Evolutionary conservation across 2,329 filamentous ascomycete species (phyloP), one percentile per base, ranked within the genome.

Genomic region (Cordyceps cateniannulata): DNA sequence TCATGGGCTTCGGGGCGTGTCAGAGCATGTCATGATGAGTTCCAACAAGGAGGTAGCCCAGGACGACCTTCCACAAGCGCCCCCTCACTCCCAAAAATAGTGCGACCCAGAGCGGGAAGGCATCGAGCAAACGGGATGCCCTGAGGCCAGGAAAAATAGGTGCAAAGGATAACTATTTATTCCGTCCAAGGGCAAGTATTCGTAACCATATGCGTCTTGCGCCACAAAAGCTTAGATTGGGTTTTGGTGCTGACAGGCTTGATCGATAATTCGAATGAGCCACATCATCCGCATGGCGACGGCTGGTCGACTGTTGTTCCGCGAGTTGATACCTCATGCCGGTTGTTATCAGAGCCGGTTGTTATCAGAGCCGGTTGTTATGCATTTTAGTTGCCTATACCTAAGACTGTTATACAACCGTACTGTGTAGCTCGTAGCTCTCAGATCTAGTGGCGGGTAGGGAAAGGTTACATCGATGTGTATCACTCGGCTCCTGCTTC

Each of bases 221-320:
- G 32, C 32, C 32, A 35, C 32, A 35, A 35, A 35, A 12, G 32
- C 32, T 12, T 2, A 35, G 32, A 35, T 35, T 35, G 27, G 35
- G 25, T 48, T 44, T 45, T 45, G 48, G 48, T 8, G 48, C 56
- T 52, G 56, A 52, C 56, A 35, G 47, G 55, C 55, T 22, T 42
- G 18, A 20, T 6, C 1, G 48, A 18, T n/a, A 35, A 12, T 12
- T 35, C 14, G 10, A 35, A 12, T 12, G 32, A 35, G 6, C n/a
- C n/a, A n/a, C 20, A 38, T 14, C n/a, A 27, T 53, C 22, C 22
- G 20, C 20, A 20, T 40, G 50, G 25, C 27, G n/a, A n/a, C 9
- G 12, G 40, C 54, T 29, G 44, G 42, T 42, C 32, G 42, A 27
- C 40, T 47, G 44, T 35, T 25, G 32, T 35, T 35, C 32, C 32